Conservation (phyloP, 148 eudicot genomes). For the Nepenthes mirabilis region DNA sequence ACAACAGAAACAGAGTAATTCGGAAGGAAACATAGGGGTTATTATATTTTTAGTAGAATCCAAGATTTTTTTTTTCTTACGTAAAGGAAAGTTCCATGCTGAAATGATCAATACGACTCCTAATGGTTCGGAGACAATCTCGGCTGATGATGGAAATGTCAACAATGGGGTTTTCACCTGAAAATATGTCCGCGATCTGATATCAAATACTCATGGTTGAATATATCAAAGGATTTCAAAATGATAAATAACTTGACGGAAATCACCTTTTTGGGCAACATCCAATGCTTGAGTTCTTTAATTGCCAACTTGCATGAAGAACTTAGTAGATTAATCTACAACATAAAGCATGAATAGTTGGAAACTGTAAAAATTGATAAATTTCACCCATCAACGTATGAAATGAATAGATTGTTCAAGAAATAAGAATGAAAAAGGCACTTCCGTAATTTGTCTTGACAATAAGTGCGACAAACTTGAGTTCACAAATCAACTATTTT, state of each 20-base stretch:
- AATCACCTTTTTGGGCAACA: constrained; percentile 50
- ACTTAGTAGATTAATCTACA: constrained; percentile 29
- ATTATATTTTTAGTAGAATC: not conserved
- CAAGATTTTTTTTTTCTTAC: constrained; percentile 34
- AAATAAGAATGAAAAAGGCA: not conserved
- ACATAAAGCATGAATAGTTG: not conserved
- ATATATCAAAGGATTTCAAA: not conserved
- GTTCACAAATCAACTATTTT: no score
- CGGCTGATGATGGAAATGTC: constrained; percentile 54
- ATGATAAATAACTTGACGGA: not conserved
- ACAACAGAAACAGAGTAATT: not conserved
- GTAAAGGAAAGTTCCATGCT: constrained; percentile 82
- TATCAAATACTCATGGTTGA: not conserved
- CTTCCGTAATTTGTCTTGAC: not conserved
- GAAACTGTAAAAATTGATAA: not conserved
- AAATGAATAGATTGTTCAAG: not conserved
- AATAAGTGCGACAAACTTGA: no score
- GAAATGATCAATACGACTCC: constrained; percentile 68
- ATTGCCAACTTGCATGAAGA: constrained; percentile 39
- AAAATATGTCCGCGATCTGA: not conserved
- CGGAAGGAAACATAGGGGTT: not conserved
- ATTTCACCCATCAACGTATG: not conserved
- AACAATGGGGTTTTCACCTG: constrained; percentile 47
- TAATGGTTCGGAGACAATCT: constrained; percentile 56
- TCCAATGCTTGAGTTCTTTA: constrained; percentile 39